Percentiles rank a stretch among this genome's conserved stretches.
These are phyloP conservation scores for Chionographis japonica DNA, from an alignment of 106 monocot species.

Conservation along the genomic window DNA sequence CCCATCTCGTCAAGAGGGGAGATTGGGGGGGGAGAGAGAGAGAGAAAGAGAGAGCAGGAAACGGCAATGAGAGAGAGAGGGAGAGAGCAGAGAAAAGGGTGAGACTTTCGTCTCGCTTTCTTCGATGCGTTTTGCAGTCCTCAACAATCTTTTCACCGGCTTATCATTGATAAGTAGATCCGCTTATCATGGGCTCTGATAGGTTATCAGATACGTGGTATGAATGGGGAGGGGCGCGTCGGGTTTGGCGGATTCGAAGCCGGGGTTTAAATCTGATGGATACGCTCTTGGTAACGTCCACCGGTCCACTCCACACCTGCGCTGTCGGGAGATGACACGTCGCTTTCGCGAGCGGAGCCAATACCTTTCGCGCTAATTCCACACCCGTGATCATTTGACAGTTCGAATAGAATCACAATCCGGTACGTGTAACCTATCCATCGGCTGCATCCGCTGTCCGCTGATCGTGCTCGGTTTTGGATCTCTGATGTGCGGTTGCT, in stretches of 20 bases:
- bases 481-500: no score
- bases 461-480: no score
- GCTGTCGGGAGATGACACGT: slow-evolving; percentile 10
- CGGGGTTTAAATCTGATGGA: slow-evolving; percentile 35
- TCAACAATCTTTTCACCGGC: slow-evolving; percentile 20
- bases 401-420: no score
- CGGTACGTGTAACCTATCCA: no score
- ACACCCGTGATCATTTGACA: no score
- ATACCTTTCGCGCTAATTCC: no score
- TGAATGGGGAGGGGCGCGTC: not conserved
- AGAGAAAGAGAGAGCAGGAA: slow-evolving; percentile 1
- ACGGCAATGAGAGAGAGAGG: not conserved
- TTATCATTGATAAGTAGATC: slow-evolving; percentile 25
- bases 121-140: slow-evolving; percentile 61
- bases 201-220: slow-evolving; percentile 21
- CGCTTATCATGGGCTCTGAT: not conserved
- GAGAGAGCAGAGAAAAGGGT: not conserved
- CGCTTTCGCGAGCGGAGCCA: not conserved
- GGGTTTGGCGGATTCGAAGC: slow-evolving; percentile 45
- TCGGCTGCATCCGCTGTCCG: no score
- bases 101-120: slow-evolving; percentile 42
- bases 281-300: slow-evolving; percentile 34
- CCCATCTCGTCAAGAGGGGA: not conserved
- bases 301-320: slow-evolving; percentile 6
- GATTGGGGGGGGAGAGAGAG: no score